Base-by-base conservation (phyloP, 345 rosid species). In the Brassica rapa region DNA sequence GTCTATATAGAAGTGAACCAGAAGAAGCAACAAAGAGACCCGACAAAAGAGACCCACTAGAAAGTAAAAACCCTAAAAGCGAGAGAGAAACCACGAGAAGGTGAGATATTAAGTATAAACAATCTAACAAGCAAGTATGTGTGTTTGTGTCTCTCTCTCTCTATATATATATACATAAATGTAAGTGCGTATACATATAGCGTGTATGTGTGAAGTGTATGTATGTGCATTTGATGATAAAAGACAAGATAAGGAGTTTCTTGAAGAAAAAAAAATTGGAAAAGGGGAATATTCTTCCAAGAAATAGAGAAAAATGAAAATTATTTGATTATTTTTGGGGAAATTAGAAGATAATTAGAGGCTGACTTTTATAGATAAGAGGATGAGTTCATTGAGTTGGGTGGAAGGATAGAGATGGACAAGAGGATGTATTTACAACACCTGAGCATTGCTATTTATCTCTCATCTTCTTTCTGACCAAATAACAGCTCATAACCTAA, bases 381-480 rank as follows among this genome's bases (percentile, higher is more conserved):
- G 60, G 67, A 51, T 15, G 72, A 55, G 30, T 27, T 27, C 30
- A 27, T 27, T 27, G 30, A 27, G 65, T 79, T 68, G 78, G 79
- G 78, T 73, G 74, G 82, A 73, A 72, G 77, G 73, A 72, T 60
- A 73, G 77, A 79, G 70, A 79, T 68, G 67, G 74, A 67, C 70
- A 73, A 72, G 68, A 66, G 68, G 69, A 46, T 66, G 74, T 73
- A 73, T 74, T 80, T 79, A 80, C 75, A 80, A 80, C 82, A 74
- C 75, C 82, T 80, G 82, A 74, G 69, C 69, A 41, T 67, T 78
- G 69, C 73, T 59, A 72, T 78, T 78, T 78, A 78, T 66, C 81
- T 78, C 77, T 78, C 75, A 77, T 70, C 76, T 3, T 77, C 76
- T 77, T 71, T 77, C 82, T 73, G 81, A 72, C 82, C 82, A 72